Evolutionary conservation across 2,329 filamentous ascomycete species (phyloP).

Genomic region (Phaeomoniella chlamydospora): DNA sequence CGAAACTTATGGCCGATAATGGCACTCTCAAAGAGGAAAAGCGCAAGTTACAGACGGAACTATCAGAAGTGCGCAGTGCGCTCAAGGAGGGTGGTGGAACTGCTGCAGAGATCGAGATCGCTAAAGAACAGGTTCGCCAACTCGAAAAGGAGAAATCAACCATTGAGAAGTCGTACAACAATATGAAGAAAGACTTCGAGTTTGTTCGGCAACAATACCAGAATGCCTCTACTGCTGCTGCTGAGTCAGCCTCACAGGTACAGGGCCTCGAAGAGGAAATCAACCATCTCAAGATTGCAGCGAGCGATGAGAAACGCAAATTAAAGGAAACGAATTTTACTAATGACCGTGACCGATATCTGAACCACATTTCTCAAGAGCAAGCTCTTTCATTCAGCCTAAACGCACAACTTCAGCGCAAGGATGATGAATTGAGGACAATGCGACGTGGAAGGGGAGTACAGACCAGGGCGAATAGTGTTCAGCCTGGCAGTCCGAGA

Average conservation of each 20-base stretch:
- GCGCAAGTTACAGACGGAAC: conserved; percentile 19
- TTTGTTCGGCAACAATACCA: conserved; percentile 32
- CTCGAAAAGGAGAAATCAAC: conserved; percentile 19
- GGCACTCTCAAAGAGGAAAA: conserved; percentile 25
- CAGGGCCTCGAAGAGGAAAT: conserved; percentile 22
- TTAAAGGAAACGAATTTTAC: conserved; percentile 23
- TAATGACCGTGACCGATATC: conserved; percentile 17
- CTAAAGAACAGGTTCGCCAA: conserved; percentile 19
- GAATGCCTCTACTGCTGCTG: conserved; percentile 27
- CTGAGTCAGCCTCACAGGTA: conserved; percentile 22
- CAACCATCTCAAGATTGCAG: conserved; percentile 19
- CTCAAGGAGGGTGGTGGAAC: conserved; percentile 22
- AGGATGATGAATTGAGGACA: conserved; percentile 29
- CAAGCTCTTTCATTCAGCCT: conserved; percentile 19
- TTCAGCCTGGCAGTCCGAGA: conserved; percentile 7
- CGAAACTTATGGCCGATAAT: conserved; percentile 22
- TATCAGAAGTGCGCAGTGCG: conserved; percentile 22
- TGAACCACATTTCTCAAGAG: conserved; percentile 22
- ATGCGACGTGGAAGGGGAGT: conserved; percentile 20
- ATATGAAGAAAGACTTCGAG: conserved; percentile 26
- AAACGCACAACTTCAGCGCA: conserved; percentile 23
- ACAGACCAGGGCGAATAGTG: conserved; percentile 14
- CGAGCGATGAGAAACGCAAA: conserved; percentile 19
- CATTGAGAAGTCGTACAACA: conserved; percentile 23
- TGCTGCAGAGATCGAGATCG: conserved; percentile 24